phyloP scores from a whole-genome alignment of 1,284 basidiomycete genomes.

The Boletus semigastroideus region DNA sequence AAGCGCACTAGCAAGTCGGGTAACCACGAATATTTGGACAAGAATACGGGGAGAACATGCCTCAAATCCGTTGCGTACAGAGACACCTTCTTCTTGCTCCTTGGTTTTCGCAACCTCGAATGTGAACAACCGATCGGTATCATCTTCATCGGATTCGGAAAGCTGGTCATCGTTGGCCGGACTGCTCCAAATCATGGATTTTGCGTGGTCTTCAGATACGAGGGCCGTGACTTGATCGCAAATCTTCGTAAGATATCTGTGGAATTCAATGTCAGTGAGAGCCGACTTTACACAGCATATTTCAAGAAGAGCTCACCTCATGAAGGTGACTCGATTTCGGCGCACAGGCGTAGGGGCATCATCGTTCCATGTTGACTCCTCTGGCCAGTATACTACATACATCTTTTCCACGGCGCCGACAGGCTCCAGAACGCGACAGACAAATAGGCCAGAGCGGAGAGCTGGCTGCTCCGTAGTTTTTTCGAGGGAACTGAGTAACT shows the following conservation, averaged over 20 bases:
- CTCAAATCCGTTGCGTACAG: conserved; percentile 40
- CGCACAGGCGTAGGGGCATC: conserved; percentile 44
- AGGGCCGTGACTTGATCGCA: conserved; percentile 51
- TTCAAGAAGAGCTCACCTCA: conserved; percentile 42
- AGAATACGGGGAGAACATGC: conserved; percentile 23
- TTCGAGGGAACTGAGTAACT: conserved; percentile 14
- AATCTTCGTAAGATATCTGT: conserved; percentile 56
- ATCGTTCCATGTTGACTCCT: conserved; percentile 60
- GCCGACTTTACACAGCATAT: not conserved
- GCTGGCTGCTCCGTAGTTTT: conserved; percentile 20
- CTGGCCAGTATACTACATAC: conserved; percentile 61
- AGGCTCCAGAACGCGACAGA: conserved; percentile 25
- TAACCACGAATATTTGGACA: not conserved
- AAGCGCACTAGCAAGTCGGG: conserved; percentile 15
- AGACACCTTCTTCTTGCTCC: conserved; percentile 56
- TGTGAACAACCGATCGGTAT: conserved; percentile 48
- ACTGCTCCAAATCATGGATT: conserved; percentile 43
- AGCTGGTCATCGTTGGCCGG: conserved; percentile 30
- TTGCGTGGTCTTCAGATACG: conserved; percentile 46
- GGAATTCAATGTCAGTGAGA: not conserved
- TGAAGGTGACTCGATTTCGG: conserved; percentile 58
- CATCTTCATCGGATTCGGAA: conserved; percentile 36
- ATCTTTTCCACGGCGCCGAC: conserved; percentile 24
- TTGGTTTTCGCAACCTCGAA: conserved; percentile 58
- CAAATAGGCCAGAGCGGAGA: conserved; percentile 53